These are phyloP conservation scores for Pseudophaeomoniella oleicola DNA, from an alignment of 2,329 filamentous ascomycete genomes.

Conservation along the genomic window DNA sequence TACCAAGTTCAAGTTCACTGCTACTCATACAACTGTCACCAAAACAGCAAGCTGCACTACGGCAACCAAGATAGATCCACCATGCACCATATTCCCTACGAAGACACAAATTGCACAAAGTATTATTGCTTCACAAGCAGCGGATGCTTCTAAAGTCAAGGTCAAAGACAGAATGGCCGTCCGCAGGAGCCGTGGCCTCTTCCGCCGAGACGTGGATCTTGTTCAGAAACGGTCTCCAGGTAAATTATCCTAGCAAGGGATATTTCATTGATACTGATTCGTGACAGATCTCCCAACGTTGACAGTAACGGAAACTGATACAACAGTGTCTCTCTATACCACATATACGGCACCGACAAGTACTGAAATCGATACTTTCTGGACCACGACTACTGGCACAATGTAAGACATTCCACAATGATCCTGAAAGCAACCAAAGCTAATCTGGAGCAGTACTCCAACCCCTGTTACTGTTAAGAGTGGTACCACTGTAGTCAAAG, in stretches of 20 bases:
- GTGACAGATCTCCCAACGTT: constrained; percentile 9
- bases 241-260: no score
- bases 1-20: constrained; percentile 6
- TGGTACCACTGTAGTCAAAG: constrained; percentile 6
- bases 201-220: not conserved
- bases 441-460: constrained; percentile 6
- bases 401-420: constrained; percentile 4
- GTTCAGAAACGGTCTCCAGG: constrained; percentile 2
- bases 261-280: no score
- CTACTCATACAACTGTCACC: constrained; percentile 6
- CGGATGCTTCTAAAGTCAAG: not conserved
- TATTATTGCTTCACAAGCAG: constrained; percentile 1
- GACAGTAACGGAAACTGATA: constrained; percentile 5
- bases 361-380: constrained; percentile 7
- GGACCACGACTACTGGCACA: constrained; percentile 6
- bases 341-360: constrained; percentile 8
- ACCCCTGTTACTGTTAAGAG: constrained; percentile 8
- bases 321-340: constrained; percentile 5
- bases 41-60: constrained; percentile 6
- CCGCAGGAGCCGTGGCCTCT: not conserved
- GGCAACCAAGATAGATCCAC: constrained; percentile 6
- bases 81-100: constrained; percentile 8
- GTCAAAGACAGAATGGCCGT: not conserved
- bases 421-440: not conserved
- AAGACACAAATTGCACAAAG: constrained; percentile 4